Conservation (phyloP, 345 rosid species). For the Murraya koenigii region DNA sequence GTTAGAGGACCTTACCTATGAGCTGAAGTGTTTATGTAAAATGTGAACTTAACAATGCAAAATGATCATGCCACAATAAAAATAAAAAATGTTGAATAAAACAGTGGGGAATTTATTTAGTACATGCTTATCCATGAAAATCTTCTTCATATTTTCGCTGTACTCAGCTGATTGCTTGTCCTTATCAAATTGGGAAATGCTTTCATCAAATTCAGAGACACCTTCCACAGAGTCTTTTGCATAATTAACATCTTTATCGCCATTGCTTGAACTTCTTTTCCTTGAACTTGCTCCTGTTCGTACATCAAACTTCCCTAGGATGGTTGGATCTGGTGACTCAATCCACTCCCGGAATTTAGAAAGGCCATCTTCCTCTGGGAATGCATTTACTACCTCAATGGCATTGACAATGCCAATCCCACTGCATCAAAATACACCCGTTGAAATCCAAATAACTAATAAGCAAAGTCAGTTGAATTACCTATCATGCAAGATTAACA, state of each 20-base stretch:
- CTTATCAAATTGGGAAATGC: conserved; percentile 26
- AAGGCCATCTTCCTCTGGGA: conserved; percentile 92
- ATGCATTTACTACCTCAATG: conserved; percentile 90
- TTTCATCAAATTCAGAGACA: conserved; percentile 29
- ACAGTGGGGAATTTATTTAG: conserved; percentile 12
- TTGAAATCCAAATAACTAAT: conserved; percentile 14
- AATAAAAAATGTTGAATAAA: conserved; percentile 2
- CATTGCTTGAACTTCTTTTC: conserved; percentile 43
- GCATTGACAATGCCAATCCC: conserved; percentile 99
- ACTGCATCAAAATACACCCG: conserved; percentile 45
- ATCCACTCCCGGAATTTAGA: conserved; percentile 87
- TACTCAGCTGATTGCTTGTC: conserved; percentile 29
- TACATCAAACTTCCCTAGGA: conserved; percentile 55
- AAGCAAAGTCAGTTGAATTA: conserved; percentile 8
- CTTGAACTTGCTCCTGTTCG: conserved; percentile 34
- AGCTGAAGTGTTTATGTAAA: background rate
- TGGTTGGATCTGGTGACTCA: conserved; percentile 95
- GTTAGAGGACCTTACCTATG: background rate
- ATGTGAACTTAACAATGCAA: background rate
- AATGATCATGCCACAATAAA: background rate
- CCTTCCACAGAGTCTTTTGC: conserved; percentile 17
- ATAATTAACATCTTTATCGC: conserved; percentile 21
- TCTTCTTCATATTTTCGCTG: conserved; percentile 48
- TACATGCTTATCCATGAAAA: conserved; percentile 91
- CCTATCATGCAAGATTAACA: conserved; percentile 1